Conservation (phyloP, 2,329 filamentous ascomycete species). For the Ambrosiella cleistominuta region DNA sequence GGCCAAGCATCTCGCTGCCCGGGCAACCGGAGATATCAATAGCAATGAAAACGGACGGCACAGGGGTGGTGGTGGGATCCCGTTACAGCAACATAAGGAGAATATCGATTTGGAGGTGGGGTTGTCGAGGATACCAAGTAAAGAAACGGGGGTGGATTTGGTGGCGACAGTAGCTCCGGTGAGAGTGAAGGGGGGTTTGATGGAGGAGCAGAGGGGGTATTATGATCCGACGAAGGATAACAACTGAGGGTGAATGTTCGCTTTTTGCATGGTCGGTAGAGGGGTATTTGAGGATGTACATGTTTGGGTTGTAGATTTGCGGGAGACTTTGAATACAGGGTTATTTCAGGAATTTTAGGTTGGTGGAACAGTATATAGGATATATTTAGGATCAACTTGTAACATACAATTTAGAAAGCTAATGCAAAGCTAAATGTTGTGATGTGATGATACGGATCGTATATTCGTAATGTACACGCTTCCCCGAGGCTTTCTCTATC, state of each 20-base stretch:
- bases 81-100: not conserved
- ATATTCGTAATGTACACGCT: constrained; percentile 11
- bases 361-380: not conserved
- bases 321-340: not conserved
- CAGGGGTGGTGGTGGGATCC: not conserved
- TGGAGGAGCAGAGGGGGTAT: constrained; percentile 9
- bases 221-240: constrained; percentile 11
- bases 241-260: not conserved
- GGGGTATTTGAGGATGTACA: not conserved
- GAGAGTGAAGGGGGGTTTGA: not conserved
- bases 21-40: not conserved
- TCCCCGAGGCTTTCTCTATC: not conserved
- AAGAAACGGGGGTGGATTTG: constrained; percentile 3
- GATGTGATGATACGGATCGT: not conserved
- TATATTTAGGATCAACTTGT: not conserved
- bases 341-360: not conserved
- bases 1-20: not conserved
- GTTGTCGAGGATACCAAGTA: constrained; percentile 5
- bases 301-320: not conserved
- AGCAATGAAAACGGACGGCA: not conserved
- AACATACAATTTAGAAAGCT: too few species aligned
- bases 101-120: not conserved
- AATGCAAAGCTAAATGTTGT: too few species aligned
- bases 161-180: not conserved
- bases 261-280: not conserved